Evolutionary conservation across 2,329 filamentous ascomycete species (phyloP).

Genomic region (Penicillium sp.): DNA sequence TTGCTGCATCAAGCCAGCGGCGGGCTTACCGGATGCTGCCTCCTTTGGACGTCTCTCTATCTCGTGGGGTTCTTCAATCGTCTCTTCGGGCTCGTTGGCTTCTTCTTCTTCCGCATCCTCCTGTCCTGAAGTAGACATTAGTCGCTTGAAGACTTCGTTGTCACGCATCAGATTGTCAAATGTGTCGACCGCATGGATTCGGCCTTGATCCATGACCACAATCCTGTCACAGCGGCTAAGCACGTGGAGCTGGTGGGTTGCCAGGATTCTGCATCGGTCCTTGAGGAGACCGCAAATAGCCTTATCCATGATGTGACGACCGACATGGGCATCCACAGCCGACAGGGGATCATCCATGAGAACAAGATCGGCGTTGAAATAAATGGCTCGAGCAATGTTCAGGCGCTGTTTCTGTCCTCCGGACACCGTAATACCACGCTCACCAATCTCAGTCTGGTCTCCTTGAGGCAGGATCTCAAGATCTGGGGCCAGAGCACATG

Average conservation of each 20-base stretch:
- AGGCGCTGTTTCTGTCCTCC: slow-evolving; percentile 93
- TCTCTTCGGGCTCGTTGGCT: slow-evolving; percentile 47
- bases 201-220: slow-evolving; percentile 86
- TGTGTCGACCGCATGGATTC: slow-evolving; percentile 79
- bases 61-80: slow-evolving; percentile 36
- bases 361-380: slow-evolving; percentile 61
- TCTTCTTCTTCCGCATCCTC: slow-evolving; percentile 50
- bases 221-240: slow-evolving; percentile 87
- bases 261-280: slow-evolving; percentile 84
- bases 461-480: slow-evolving; percentile 89
- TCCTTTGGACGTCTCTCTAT: slow-evolving; percentile 13
- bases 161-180: slow-evolving; percentile 82
- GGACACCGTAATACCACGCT: slow-evolving; percentile 91
- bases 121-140: slow-evolving; percentile 76
- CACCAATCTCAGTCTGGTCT: slow-evolving; percentile 88
- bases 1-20: slow-evolving; percentile 45
- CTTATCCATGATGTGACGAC: slow-evolving; percentile 79
- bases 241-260: slow-evolving; percentile 93
- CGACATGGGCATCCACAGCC: slow-evolving; percentile 56
- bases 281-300: slow-evolving; percentile 86
- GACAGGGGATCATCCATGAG: slow-evolving; percentile 65
- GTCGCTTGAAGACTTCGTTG: slow-evolving; percentile 71
- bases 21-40: slow-evolving; percentile 9
- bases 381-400: slow-evolving; percentile 81
- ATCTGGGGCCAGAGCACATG: slow-evolving; percentile 81